A percentile compares a stretch with the other conserved stretches of the same genome.
phyloP scores from a whole-genome alignment of 768 basidiomycete genomes.

The Tulasnella sp. region DNA sequence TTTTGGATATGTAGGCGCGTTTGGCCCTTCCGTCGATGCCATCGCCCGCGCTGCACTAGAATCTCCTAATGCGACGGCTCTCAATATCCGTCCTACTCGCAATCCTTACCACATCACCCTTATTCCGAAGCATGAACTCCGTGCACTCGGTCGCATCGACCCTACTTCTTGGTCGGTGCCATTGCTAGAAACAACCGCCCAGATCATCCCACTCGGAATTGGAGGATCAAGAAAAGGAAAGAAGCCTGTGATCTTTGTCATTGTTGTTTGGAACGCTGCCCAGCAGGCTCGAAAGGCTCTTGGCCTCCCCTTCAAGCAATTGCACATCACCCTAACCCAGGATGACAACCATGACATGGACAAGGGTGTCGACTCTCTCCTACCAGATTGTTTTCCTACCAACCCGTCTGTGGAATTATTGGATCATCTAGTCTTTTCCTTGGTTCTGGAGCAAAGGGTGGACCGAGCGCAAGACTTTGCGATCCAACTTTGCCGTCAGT shows the following conservation, averaged over 20 bases:
- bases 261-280: conserved; percentile 44
- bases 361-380: conserved; percentile 37
- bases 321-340: conserved; percentile 40
- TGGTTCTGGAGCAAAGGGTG: conserved; percentile 31
- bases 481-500: conserved; percentile 25
- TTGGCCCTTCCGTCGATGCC: neutral
- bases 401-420: conserved; percentile 29
- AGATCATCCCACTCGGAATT: neutral
- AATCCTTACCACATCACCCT: conserved; percentile 17
- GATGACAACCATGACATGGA: conserved; percentile 34
- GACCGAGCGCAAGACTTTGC: conserved; percentile 28
- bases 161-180: neutral
- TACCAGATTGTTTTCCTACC: conserved; percentile 28
- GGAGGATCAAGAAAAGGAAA: neutral
- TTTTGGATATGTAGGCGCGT: neutral
- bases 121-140: conserved; percentile 15
- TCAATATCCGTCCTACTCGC: neutral
- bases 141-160: neutral
- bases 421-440: conserved; percentile 38
- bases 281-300: conserved; percentile 38
- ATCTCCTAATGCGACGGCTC: neutral
- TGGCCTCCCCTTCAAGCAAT: conserved; percentile 41
- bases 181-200: neutral
- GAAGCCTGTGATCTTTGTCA: conserved; percentile 29
- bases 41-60: neutral